Evolutionary conservation across 495 filamentous ascomycete species (phyloP).

Genomic region (Umbilicaria muhlenbergii): DNA sequence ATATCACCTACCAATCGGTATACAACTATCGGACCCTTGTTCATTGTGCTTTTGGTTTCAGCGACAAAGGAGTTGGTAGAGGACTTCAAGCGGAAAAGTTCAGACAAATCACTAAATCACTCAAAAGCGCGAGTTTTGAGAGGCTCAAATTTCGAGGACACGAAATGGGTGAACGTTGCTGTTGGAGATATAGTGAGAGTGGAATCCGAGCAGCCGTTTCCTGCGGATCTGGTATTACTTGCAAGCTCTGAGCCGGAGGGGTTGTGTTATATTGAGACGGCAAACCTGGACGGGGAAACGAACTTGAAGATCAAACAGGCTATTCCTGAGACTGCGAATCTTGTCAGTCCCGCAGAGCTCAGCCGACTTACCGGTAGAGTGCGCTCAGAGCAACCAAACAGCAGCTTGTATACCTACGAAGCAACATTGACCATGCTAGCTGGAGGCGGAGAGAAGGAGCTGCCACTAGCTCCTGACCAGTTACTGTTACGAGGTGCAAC

Average conservation of each 20-base stretch:
- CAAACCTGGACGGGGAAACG: conserved; percentile 95
- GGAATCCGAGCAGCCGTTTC: conserved; percentile 91
- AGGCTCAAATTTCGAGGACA: conserved; percentile 72
- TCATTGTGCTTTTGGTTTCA: conserved; percentile 80
- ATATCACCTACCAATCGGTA: conserved; percentile 89
- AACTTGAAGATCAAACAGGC: conserved; percentile 99
- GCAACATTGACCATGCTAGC: conserved; percentile 85
- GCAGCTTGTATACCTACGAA: conserved; percentile 96
- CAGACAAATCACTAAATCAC: conserved; percentile 76
- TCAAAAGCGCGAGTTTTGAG: conserved; percentile 73
- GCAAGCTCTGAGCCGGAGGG: conserved; percentile 96
- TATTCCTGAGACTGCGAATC: conserved; percentile 77
- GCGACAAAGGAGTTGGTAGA: conserved; percentile 91
- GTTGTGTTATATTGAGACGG: conserved; percentile 97
- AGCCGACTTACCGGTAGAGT: conserved; percentile 74
- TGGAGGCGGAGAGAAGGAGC: conserved; percentile 91
- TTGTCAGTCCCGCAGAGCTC: conserved; percentile 77
- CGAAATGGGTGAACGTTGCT: conserved; percentile 82
- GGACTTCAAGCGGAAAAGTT: conserved; percentile 77
- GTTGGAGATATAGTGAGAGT: conserved; percentile 93
- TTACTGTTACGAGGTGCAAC: conserved; percentile 87
- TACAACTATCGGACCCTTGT: conserved; percentile 88
- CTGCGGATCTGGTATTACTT: conserved; percentile 81
- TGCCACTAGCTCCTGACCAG: conserved; percentile 67
- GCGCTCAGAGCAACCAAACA: conserved; percentile 95